Evolutionary conservation across 495 filamentous ascomycete species (phyloP), one percentile per base, ranked within the genome.

Genomic region (Penicillium canescens): DNA sequence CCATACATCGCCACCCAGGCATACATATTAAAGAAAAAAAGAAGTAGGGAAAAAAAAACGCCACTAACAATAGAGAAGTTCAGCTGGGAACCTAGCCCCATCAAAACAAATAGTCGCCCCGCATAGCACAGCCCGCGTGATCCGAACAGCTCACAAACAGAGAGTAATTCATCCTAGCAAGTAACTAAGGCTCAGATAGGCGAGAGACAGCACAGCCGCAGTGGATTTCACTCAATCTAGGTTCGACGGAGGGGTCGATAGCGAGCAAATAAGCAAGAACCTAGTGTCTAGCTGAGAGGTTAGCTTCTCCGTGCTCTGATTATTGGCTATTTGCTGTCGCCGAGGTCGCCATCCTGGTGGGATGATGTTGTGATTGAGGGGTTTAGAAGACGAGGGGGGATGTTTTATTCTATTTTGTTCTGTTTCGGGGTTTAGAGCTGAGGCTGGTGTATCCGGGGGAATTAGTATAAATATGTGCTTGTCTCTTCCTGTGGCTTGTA

Each of bases 331-430:
- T 42, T 31, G 28, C 7, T 7, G 6, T 31, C 8, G 28, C 28
- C 28, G 28, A 24, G n/a, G 24, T 21, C 11, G 26, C 10, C 12
- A 28, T 14, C 24, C 40, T 50, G 28, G 9, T 35, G 13, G 8
- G 5, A 36, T 24, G 8, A 33, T 49, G 46, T 49, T 50, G 47
- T 50, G 36, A 50, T 34, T 42, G 37, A 42, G 38, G 48, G 48
- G 48, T 14, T 13, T 18, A 31, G 28, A 31, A 31, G 28, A 31
- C 4, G 36, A 14, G 36, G 39, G 38, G 26, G 21, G 28, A 16
- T 38, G 35, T 34, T 33, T 18, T 20, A 14, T 41, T 42, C 48
- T 42, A 18, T 42, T 42, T 13, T 4, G 11, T 42, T 48, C 34
- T 36, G 46, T 8, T 14, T n/a, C 34, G 20, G 11, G 36, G 16